Conservation (phyloP, 2,329 filamentous ascomycete species). For the Alternaria solani region DNA sequence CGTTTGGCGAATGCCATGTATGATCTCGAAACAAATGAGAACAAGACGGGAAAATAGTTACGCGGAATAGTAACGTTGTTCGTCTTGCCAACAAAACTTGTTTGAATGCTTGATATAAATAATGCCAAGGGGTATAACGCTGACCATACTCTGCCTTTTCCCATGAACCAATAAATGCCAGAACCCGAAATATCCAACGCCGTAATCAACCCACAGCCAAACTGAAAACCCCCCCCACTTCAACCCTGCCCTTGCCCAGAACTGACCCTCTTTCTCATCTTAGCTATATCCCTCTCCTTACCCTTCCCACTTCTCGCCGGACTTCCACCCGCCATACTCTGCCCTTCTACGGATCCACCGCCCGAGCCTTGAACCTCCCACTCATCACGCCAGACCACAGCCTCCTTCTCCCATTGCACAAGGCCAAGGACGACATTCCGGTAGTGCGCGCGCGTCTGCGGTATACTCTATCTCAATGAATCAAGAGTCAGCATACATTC, state of each 20-base stretch:
- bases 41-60: constrained; percentile 1
- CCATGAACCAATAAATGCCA: neutral
- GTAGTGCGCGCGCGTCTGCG: constrained; percentile 43
- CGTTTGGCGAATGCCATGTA: neutral
- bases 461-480: constrained; percentile 31
- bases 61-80: constrained; percentile 1
- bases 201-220: accelerated
- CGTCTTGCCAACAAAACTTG: neutral
- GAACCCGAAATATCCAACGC: neutral
- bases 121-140: constrained; percentile 17
- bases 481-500: neutral
- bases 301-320: constrained; percentile 25
- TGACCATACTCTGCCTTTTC: neutral
- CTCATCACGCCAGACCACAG: constrained; percentile 30
- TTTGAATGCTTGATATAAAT: neutral
- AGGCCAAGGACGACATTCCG: constrained; percentile 35
- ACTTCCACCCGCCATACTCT: constrained; percentile 10
- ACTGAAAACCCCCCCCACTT: neutral
- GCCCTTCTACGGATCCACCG: constrained; percentile 13
- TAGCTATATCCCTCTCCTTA: constrained; percentile 25
- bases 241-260: constrained; percentile 6
- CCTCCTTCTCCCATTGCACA: neutral
- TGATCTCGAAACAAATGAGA: constrained; percentile 1
- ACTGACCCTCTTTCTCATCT: constrained; percentile 23
- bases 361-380: constrained; percentile 26